phyloP scores from a whole-genome alignment of 1,284 basidiomycete genomes.

The Cryptococcus maquisensis region DNA sequence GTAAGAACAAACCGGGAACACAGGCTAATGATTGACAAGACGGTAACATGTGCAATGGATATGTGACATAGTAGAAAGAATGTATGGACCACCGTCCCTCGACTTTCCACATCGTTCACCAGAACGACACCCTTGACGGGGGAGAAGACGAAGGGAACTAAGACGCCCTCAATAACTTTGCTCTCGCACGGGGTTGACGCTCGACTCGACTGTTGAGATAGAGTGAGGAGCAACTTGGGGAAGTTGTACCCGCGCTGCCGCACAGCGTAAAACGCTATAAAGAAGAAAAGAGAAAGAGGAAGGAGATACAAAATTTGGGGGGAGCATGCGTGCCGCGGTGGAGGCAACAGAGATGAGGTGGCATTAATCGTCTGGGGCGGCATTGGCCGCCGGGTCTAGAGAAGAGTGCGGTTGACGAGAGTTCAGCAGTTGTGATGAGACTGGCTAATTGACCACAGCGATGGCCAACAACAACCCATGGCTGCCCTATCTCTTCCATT shows the following conservation, averaged over 20 bases:
- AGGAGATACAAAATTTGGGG: background rate
- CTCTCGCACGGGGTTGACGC: constrained; percentile 41
- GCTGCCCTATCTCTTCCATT: too few relatives aligned
- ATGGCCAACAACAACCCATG: too few relatives aligned
- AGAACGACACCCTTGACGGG: constrained; percentile 6
- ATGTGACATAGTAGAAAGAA: constrained; percentile 1
- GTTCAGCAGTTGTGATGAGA: too few relatives aligned
- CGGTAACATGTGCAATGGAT: background rate
- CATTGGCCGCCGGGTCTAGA: too few relatives aligned
- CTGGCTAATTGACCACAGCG: too few relatives aligned
- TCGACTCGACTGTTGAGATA: constrained; percentile 23
- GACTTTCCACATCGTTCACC: constrained; percentile 14
- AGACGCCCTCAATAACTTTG: constrained; percentile 19
- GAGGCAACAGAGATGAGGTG: too few relatives aligned
- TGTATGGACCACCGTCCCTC: constrained; percentile 42
- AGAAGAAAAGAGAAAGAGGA: constrained; percentile 4
- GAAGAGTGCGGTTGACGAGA: too few relatives aligned
- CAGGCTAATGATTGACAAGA: background rate
- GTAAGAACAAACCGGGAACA: too few relatives aligned
- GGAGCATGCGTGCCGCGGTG: too few relatives aligned
- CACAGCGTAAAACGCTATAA: constrained; percentile 13
- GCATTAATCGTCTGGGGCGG: too few relatives aligned
- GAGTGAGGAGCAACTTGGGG: constrained; percentile 38
- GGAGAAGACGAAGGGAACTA: constrained; percentile 25
- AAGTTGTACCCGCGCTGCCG: constrained; percentile 19